Evolutionary conservation across 2,329 filamentous ascomycete genomes (phyloP).

Genomic region (Zelopaecilomyces penicillatus): DNA sequence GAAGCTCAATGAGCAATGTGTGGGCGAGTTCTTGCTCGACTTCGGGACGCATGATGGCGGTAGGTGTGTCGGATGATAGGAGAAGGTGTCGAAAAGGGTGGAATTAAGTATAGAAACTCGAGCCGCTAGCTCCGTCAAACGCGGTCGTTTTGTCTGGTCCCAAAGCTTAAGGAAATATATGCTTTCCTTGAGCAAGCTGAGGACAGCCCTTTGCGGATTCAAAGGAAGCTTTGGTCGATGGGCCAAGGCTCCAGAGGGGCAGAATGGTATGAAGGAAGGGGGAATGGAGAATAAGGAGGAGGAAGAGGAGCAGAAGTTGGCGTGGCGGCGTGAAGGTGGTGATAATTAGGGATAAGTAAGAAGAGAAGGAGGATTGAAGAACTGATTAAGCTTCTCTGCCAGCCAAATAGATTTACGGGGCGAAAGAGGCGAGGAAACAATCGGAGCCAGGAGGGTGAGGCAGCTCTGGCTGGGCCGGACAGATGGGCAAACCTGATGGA

Average conservation of each 20-base stretch:
- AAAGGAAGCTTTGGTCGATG: not conserved
- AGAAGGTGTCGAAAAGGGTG: slow-evolving; percentile 1
- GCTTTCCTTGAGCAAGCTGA: not conserved
- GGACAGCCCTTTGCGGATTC: not conserved
- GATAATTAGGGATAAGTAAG: not conserved
- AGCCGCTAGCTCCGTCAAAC: slow-evolving; percentile 4
- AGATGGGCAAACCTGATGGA: slow-evolving; percentile 17
- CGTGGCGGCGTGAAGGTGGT: no score
- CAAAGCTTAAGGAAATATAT: not conserved
- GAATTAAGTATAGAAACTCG: slow-evolving; percentile 5
- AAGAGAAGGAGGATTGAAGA: slow-evolving; percentile 14
- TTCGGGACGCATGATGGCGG: slow-evolving; percentile 81
- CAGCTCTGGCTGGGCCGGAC: not conserved
- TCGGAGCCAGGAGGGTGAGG: not conserved
- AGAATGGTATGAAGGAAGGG: slow-evolving; percentile 3
- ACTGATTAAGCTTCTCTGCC: slow-evolving; percentile 16
- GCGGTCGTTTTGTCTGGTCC: not conserved
- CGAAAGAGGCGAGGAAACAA: not conserved
- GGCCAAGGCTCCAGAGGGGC: slow-evolving; percentile 6
- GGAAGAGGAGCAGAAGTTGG: slow-evolving; percentile 1
- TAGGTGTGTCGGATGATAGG: slow-evolving; percentile 13
- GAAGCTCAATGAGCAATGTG: slow-evolving; percentile 94
- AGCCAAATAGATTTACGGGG: slow-evolving; percentile 12
- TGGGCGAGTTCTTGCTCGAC: slow-evolving; percentile 98
- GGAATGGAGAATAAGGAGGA: not conserved